Evolutionary conservation across 2,329 filamentous ascomycete species (phyloP), one percentile per base, ranked within the genome.

Genomic region (Diaporthe longicolla): DNA sequence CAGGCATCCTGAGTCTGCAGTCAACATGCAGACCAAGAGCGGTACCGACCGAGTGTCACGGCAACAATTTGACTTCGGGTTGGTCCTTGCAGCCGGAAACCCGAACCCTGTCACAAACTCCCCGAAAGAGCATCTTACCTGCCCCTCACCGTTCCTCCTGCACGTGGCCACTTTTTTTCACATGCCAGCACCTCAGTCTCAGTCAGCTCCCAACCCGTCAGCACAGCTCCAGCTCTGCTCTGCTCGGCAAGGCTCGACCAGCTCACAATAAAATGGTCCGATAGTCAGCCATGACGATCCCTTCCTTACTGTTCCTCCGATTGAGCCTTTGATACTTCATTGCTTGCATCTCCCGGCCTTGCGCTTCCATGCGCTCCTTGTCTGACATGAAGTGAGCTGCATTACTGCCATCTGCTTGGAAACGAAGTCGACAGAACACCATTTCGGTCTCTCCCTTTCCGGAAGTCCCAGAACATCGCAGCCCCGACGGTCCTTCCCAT

Each of bases 371-470:
- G 73, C 73, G 61, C 70, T 8, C 37, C 19, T 54, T 26, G 48
- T 54, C 52, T 68, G 70, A 72, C 24, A 72, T 68, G 59, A 48
- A 72, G 29, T 66, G 63, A 66, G 63, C 45, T 66, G 63, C 43
- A 66, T 9, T 15, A 19, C 24, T n/a, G 29, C 26, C 45, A 50
- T 66, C 43, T 73, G 57, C 32, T 43, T 32, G 48, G 63, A 24
- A 35, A 63, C 50, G 21, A 13, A 21, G 58, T 35, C 35, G 37
- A 45, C 48, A 26, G 24, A 37, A 26, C 29, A 10, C 35, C 40
- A 43, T 3, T n/a, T n/a, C n/a, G 55, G 17, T 45, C 37, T 29
- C 63, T 57, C 43, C 40, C 40, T 52, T 70, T 13, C 29, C 26
- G 10, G 35, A 43, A 43, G 19, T 7, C 21, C n/a, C 37, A 48